phyloP scores from a whole-genome alignment of 208 protist species.

The Trypanosoma theileri region DNA sequence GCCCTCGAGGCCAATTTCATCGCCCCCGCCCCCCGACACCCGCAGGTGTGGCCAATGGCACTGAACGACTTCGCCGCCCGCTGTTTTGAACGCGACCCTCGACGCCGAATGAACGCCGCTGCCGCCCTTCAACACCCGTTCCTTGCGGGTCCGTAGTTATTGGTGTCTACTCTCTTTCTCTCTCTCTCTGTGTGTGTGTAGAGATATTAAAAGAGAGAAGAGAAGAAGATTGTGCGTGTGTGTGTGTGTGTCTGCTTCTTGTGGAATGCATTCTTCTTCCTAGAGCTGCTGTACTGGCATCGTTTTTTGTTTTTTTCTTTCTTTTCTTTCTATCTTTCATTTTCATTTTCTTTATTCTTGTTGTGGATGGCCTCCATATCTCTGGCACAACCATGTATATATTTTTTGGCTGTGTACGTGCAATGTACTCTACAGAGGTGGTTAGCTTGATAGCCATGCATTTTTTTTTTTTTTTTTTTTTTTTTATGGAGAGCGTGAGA shows the following conservation, averaged over 20 bases:
- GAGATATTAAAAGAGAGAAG: background rate
- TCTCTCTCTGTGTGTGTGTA: background rate
- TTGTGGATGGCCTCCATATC: background rate
- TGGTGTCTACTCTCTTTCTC: background rate
- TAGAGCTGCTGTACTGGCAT: no score
- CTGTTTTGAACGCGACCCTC: slow-evolving; percentile 32
- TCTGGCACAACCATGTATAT: background rate
- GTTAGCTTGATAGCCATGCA: background rate
- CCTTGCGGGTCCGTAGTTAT: background rate
- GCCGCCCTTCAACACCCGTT: slow-evolving; percentile 26
- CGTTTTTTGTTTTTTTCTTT: background rate
- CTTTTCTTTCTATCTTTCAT: background rate
- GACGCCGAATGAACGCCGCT: slow-evolving; percentile 9
- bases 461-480: background rate
- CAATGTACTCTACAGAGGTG: no score
- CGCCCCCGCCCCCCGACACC: slow-evolving; percentile 22
- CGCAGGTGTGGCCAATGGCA: slow-evolving; percentile 22
- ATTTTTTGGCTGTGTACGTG: background rate
- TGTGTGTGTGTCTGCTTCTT: background rate
- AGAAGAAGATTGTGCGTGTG: background rate
- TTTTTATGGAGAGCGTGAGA: background rate
- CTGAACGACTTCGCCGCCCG: slow-evolving; percentile 24
- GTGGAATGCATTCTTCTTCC: background rate
- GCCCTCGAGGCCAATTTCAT: slow-evolving; percentile 24
- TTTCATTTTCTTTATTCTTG: background rate